Evolutionary conservation across 2,329 filamentous ascomycete genomes (phyloP).

Genomic region (Exophiala spinifera): DNA sequence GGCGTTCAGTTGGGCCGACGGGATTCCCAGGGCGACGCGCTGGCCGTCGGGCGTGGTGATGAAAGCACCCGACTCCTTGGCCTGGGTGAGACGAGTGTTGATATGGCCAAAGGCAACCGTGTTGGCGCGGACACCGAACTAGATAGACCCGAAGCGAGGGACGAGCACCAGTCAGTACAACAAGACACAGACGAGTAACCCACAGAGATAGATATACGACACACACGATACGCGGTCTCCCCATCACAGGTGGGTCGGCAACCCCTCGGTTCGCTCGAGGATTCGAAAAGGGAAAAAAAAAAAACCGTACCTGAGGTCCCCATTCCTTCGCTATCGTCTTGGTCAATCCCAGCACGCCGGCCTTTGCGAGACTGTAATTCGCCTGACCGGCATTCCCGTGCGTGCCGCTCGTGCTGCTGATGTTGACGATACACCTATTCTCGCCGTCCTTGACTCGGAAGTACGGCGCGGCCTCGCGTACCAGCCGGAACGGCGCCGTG

Average conservation of each 20-base stretch:
- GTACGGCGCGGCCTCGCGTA: slow-evolving; percentile 76
- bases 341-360: slow-evolving; percentile 75
- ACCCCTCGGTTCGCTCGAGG: too few species aligned
- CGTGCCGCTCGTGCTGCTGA: slow-evolving; percentile 75
- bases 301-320: slow-evolving; percentile 53
- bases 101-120: slow-evolving; percentile 83
- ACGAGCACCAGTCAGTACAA: too few species aligned
- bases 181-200: too few species aligned
- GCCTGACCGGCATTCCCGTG: slow-evolving; percentile 88
- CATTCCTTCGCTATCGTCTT: slow-evolving; percentile 92
- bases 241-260: too few species aligned
- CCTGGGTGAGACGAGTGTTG: slow-evolving; percentile 72
- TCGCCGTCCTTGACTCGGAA: slow-evolving; percentile 84
- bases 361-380: slow-evolving; percentile 84
- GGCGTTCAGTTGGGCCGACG: slow-evolving; percentile 55
- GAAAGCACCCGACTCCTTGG: slow-evolving; percentile 80
- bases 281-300: too few species aligned
- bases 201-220: too few species aligned
- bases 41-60: slow-evolving; percentile 72
- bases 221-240: too few species aligned
- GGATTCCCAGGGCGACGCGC: slow-evolving; percentile 72
- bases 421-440: slow-evolving; percentile 75
- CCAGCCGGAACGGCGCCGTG: slow-evolving; percentile 80
- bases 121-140: slow-evolving; percentile 78
- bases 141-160: slow-evolving; percentile 15